Conservation (phyloP, 768 basidiomycete species). For the Hirschioporus abietinus region DNA sequence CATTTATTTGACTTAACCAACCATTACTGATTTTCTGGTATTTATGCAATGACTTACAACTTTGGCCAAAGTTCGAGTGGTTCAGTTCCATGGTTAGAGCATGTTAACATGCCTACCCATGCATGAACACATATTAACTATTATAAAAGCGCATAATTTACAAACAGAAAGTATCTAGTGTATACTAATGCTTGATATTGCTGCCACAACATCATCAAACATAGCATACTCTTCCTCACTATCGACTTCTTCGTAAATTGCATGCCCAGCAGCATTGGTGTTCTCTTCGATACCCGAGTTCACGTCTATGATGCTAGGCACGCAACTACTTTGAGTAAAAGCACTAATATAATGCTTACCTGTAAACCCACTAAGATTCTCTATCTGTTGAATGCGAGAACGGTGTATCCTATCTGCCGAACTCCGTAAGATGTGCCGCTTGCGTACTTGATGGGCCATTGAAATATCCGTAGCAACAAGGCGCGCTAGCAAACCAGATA, state of each 20-base stretch:
- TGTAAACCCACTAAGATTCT: not conserved
- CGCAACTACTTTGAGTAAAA: no score
- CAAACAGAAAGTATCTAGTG: not conserved
- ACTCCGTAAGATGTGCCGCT: not conserved
- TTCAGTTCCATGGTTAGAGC: no score
- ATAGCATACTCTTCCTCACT: not conserved
- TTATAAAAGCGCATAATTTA: no score
- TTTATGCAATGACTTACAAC: no score
- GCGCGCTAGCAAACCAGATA: not conserved
- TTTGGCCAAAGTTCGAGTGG: no score
- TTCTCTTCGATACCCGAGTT: no score
- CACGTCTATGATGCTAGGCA: no score
- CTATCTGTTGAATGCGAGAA: not conserved
- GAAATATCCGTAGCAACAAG: not conserved
- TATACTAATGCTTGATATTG: not conserved
- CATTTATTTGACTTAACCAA: no score
- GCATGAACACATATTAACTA: no score
- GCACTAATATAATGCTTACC: not conserved
- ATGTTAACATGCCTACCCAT: no score
- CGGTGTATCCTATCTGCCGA: not conserved
- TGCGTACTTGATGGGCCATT: not conserved
- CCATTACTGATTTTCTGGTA: no score
- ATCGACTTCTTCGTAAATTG: not conserved
- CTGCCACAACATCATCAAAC: not conserved
- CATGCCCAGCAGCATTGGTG: no score